These are phyloP conservation scores for Pseudocercospora eumusae DNA, from an alignment of 2,329 filamentous ascomycete genomes.

Conservation along the genomic window DNA sequence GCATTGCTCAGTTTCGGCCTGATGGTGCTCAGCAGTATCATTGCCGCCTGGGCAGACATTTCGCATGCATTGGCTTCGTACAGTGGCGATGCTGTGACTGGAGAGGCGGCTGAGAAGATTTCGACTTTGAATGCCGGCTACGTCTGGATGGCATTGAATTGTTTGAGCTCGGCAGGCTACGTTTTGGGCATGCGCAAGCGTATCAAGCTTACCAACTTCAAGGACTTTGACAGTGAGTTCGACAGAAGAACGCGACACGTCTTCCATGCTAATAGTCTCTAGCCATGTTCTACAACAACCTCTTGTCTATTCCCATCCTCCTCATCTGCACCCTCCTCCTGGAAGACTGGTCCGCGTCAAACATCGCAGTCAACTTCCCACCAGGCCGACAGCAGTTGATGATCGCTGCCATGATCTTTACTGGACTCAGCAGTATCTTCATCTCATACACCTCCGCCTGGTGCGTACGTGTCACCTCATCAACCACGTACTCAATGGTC, in stretches of 20 bases:
- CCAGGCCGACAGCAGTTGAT: conserved; percentile 71
- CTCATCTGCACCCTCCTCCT: conserved; percentile 75
- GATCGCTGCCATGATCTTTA: conserved; percentile 87
- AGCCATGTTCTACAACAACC: conserved; percentile 99
- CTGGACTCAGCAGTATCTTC: conserved; percentile 88
- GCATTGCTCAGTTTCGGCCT: conserved; percentile 90
- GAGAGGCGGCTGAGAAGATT: conserved; percentile 67
- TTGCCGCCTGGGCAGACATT: conserved; percentile 97
- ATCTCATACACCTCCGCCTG: conserved; percentile 99
- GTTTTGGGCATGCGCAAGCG: conserved; percentile 94
- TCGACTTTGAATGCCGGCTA: conserved; percentile 93
- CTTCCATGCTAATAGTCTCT: conserved; percentile 14
- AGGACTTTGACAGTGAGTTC: conserved; percentile 95
- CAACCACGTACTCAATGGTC: conserved; percentile 98
- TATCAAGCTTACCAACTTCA: conserved; percentile 99
- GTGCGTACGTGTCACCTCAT: conserved; percentile 96
- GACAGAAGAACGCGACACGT: neutral
- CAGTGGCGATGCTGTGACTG: conserved; percentile 46
- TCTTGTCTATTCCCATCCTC: conserved; percentile 91
- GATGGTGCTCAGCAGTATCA: conserved; percentile 92
- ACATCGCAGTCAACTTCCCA: conserved; percentile 87
- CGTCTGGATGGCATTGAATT: conserved; percentile 97
- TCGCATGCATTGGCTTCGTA: conserved; percentile 71
- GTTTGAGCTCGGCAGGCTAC: conserved; percentile 88
- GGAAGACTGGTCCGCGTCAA: conserved; percentile 89